These are phyloP conservation scores for Calonectria pteridis DNA, from an alignment of 2,329 filamentous ascomycete species.

Conservation along the genomic window DNA sequence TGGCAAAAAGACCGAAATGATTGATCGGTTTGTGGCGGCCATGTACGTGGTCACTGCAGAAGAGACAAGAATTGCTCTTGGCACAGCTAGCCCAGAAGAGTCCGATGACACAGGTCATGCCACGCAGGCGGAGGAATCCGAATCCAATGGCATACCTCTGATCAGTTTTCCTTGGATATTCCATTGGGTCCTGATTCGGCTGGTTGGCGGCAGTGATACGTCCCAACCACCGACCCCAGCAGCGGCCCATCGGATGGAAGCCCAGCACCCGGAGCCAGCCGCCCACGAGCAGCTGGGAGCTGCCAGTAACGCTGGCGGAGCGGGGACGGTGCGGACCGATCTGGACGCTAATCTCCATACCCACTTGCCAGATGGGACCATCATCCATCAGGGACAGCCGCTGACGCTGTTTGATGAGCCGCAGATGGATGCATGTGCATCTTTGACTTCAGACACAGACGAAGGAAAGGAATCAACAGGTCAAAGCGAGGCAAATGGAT, in stretches of 20 bases:
- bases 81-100: slow-evolving; percentile 52
- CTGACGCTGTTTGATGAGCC: slow-evolving; percentile 32
- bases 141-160: slow-evolving; percentile 74
- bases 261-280: background rate
- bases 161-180: slow-evolving; percentile 98
- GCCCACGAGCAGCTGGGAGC: background rate
- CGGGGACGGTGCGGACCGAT: slow-evolving; percentile 2
- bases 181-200: slow-evolving; percentile 64
- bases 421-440: background rate
- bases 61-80: slow-evolving; percentile 72
- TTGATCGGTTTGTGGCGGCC: slow-evolving; percentile 83
- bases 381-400: slow-evolving; percentile 36
- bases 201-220: slow-evolving; percentile 45
- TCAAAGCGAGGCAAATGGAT: background rate
- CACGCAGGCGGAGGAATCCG: slow-evolving; percentile 32
- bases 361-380: slow-evolving; percentile 34
- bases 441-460: background rate
- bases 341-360: slow-evolving; percentile 24
- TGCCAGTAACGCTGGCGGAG: background rate
- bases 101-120: slow-evolving; percentile 51
- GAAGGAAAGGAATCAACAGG: background rate
- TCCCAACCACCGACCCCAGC: slow-evolving; percentile 34
- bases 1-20: slow-evolving; percentile 64
- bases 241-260: slow-evolving; percentile 24
- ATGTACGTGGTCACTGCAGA: slow-evolving; percentile 88